Evolutionary conservation across 1,139 yeast genomes (phyloP).

Genomic region (Kodamaea ohmeri): DNA sequence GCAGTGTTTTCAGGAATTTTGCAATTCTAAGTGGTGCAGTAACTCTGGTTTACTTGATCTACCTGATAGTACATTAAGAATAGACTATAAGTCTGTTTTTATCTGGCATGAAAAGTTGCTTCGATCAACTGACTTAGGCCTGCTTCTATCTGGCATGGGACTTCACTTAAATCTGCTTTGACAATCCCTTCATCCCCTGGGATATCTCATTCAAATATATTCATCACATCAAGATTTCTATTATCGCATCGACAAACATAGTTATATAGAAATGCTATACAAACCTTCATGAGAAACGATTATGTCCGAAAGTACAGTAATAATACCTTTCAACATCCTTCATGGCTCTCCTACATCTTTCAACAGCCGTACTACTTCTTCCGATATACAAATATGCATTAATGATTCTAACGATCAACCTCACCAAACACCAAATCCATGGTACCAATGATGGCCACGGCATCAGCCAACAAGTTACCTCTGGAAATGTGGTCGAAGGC

Average conservation of each 20-base stretch:
- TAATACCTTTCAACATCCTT: neutral
- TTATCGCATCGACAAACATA: no score
- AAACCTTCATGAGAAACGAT: no score
- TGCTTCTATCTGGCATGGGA: no score
- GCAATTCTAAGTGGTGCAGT: conserved; percentile 10
- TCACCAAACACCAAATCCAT: conserved; percentile 95
- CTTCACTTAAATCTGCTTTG: no score
- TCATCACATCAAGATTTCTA: no score
- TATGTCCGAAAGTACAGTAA: no score
- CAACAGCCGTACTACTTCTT: neutral
- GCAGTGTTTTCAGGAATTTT: conserved; percentile 7
- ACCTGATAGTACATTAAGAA: conserved; percentile 2
- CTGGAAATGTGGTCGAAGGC: conserved; percentile 85
- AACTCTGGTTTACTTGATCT: conserved; percentile 8
- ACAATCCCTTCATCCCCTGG: no score
- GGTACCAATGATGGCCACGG: conserved; percentile 91
- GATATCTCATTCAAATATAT: no score
- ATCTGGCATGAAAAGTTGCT: no score
- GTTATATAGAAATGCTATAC: no score
- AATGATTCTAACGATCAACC: conserved; percentile 66
- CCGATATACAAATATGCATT: conserved; percentile 6
- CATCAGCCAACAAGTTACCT: conserved; percentile 87
- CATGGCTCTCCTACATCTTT: neutral
- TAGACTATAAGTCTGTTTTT: neutral
- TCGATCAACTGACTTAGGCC: no score